Evolutionary conservation across 805 yeast species (phyloP), one percentile per base, ranked within the genome.

Genomic region (Jamesozyma piceae): DNA sequence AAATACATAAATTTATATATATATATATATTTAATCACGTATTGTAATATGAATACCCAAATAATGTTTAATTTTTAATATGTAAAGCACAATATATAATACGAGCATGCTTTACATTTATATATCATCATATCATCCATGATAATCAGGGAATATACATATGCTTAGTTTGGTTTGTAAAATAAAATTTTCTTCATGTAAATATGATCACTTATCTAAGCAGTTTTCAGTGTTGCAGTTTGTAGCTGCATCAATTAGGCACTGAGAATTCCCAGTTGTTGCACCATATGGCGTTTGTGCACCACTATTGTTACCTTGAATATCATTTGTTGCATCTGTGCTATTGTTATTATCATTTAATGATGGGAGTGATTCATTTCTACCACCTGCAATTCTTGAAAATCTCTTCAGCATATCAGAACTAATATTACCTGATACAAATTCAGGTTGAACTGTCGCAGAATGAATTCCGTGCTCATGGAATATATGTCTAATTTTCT

Each of bases 401-500:
- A 64, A 56, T 44, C 62, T 58, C 49, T 63, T 53, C 42, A 57
- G 58, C 37, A 55, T 56, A 28, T 60, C 66, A 6, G 58, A 51
- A 14, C 62, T 52, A 15, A 62, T 55, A n/a, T 56, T 49, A 10
- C 58, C 54, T 8, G 54, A 49, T 4, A 70, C 60, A 54, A 90
- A 90, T 66, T 90, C 98, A 0, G 98, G 98, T 65, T 90, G 98
- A 41, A 92, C 89, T 1, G 98, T 90, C 15, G 90, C 95, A 31
- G 92, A 82, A 56, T 89, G 95, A 47, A 90, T 80, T 36, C 95
- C 95, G 57, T 80, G 82, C 26, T 73, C 78, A 54, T 86, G 95
- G 54, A 90, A 72, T 36, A 88, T 79, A 41, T 75, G 75, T 61
- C 92, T 77, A 43, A 90, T 90, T 45, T 75, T 74, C 37, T 77